Evolutionary conservation across 192 early-diverging fungal genomes (phyloP), one percentile per base, ranked within the genome.

Genomic region (Mortierella hygrophila): DNA sequence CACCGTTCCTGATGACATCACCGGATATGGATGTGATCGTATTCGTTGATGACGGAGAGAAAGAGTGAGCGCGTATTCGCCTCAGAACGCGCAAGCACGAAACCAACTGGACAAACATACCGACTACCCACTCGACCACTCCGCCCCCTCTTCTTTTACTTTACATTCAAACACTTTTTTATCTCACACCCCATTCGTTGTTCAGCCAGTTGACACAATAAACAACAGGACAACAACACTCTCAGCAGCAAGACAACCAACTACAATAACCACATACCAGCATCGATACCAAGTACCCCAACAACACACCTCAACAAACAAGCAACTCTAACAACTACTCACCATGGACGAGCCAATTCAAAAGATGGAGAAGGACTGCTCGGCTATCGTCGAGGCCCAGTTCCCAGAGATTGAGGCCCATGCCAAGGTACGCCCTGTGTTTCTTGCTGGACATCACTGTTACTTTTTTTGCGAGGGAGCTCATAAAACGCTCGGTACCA

Each of bases 331-430:
- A 63, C 8, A 35, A 40, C 6, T 49, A 55, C 54, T 47, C 74
- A 75, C 60, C 84, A 86, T 86, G 72, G 92, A 92, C 78, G 91
- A 91, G 74, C 92, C 89, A 78, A 72, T 91, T 69, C 90, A 90
- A 78, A 99, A 99, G 93, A 96, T 97, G 94, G 97, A 99, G 82
- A 95, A 96, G 93, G 97, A 98, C 90, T 97, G 94, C 92, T 93
- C 93, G 82, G 92, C 91, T 47, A 91, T 94, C 63, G 94, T 96
- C 68, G 95, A 97, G 85, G 92, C 77, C 26, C 93, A 95, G 78
- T 87, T 98, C 21, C 96, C 96, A 47, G 93, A 96, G 78, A 95
- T 95, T 49, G 96, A 95, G 49, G 88, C 88, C 32, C 82, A 94
- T 15, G 94, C 94, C 40, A 87, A 92, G 86, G 93, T 96, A 90